A percentile compares a stretch with the other conserved stretches of the same genome.
phyloP scores from a whole-genome alignment of 371 early-diverging fungal genomes.

The Mucor ambiguus region DNA sequence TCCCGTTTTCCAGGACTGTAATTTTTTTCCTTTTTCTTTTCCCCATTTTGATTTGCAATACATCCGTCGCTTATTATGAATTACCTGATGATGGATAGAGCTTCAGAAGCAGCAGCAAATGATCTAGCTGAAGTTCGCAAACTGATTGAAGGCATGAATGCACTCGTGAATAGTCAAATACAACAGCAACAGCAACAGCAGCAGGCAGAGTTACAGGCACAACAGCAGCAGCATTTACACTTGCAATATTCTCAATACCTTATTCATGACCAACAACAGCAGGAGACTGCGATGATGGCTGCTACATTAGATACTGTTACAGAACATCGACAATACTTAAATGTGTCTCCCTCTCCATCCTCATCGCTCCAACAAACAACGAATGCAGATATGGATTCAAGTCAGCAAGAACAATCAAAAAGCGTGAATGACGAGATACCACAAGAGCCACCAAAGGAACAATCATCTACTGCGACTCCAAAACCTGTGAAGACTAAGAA shows the following conservation, averaged over 20 bases:
- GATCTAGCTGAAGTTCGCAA: constrained; percentile 56
- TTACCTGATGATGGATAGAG: constrained; percentile 41
- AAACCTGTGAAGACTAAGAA: neutral
- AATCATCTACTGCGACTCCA: neutral
- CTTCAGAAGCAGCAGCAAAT: constrained; percentile 53
- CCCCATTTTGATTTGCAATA: neutral
- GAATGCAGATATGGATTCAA: constrained; percentile 8
- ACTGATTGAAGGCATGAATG: constrained; percentile 55
- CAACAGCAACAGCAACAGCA: constrained; percentile 28
- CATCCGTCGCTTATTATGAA: neutral
- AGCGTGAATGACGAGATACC: neutral
- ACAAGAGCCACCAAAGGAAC: constrained; percentile 7
- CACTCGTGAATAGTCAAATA: constrained; percentile 35
- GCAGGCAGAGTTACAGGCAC: constrained; percentile 9
- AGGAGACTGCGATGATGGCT: constrained; percentile 12
- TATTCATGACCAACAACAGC: neutral
- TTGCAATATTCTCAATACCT: constrained; percentile 10
- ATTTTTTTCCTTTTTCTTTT: neutral
- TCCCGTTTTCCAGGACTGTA: neutral
- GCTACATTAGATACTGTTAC: constrained; percentile 9
- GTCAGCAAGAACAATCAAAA: constrained; percentile 9
- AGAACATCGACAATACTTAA: neutral
- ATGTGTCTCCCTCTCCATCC: neutral
- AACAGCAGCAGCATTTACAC: constrained; percentile 21
- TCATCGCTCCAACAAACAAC: neutral